These are phyloP conservation scores for Bocquillonia castaneifolia DNA, from an alignment of 441 rosid species.

Conservation along the genomic window DNA sequence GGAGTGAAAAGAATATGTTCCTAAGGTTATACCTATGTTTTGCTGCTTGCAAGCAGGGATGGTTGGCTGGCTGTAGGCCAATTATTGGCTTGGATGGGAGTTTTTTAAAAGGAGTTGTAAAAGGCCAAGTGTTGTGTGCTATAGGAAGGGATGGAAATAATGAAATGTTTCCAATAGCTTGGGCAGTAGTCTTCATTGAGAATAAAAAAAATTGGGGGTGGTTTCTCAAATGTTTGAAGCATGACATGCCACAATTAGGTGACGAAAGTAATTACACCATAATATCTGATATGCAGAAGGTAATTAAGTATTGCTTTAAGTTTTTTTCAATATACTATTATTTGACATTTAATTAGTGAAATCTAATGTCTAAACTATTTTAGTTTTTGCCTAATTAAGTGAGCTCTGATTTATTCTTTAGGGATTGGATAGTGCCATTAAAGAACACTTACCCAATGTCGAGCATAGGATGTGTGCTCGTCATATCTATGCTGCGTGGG, in stretches of 20 bases:
- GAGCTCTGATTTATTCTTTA: no score
- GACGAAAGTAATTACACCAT: not conserved
- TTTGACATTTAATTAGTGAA: no score
- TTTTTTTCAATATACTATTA: no score
- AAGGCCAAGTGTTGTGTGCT: not conserved
- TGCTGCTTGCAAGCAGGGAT: not conserved
- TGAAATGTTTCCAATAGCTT: no score
- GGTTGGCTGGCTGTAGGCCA: not conserved
- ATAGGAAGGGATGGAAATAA: not conserved
- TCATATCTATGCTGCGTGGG: not conserved
- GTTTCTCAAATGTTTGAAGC: no score
- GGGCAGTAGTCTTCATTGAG: no score
- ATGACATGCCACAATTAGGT: no score
- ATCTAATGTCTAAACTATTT: no score
- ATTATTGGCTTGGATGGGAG: not conserved
- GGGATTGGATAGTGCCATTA: not conserved
- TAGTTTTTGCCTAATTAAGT: no score
- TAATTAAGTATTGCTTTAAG: no score
- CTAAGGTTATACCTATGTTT: not conserved
- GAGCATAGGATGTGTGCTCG: not conserved
- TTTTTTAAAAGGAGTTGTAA: not conserved
- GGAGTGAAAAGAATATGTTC: not conserved
- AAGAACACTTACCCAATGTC: not conserved
- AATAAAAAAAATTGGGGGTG: no score
- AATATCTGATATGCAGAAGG: not conserved